A percentile compares a stretch with the other conserved stretches of the same genome.
These are phyloP conservation scores for Penicillium nordicum DNA, from an alignment of 2,329 filamentous ascomycete genomes.

Conservation along the genomic window DNA sequence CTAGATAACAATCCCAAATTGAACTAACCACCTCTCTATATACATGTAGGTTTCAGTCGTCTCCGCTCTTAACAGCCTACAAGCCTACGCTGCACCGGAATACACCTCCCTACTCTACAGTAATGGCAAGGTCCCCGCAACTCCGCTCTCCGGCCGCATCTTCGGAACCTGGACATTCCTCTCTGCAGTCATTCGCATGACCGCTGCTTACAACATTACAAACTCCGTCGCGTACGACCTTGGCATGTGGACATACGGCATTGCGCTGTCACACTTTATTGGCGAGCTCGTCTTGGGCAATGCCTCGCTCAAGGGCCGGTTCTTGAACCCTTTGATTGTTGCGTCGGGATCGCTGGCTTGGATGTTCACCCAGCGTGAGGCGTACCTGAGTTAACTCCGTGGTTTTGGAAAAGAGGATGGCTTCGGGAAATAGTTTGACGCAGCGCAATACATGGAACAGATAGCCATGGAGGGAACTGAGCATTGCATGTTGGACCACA, in stretches of 20 bases:
- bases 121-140: slow-evolving; percentile 57
- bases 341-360: slow-evolving; percentile 55
- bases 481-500: not conserved
- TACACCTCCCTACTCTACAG: slow-evolving; percentile 84
- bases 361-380: slow-evolving; percentile 58
- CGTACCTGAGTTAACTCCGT: slow-evolving; percentile 28
- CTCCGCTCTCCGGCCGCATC: slow-evolving; percentile 70
- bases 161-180: slow-evolving; percentile 89
- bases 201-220: slow-evolving; percentile 78
- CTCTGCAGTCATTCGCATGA: slow-evolving; percentile 71
- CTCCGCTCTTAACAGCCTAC: slow-evolving; percentile 78
- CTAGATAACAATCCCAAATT: slow-evolving; percentile 1
- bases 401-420: not conserved
- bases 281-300: slow-evolving; percentile 78
- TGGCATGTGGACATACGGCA: slow-evolving; percentile 73
- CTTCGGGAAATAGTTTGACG: not conserved
- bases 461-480: not conserved
- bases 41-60: slow-evolving; percentile 64
- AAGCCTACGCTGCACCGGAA: slow-evolving; percentile 74
- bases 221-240: slow-evolving; percentile 73
- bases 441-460: not conserved
- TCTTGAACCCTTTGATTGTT: slow-evolving; percentile 58
- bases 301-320: slow-evolving; percentile 60
- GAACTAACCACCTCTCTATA: not conserved
- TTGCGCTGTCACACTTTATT: slow-evolving; percentile 74